Conservation (phyloP, 441 rosid species). For the Iberis amara region DNA sequence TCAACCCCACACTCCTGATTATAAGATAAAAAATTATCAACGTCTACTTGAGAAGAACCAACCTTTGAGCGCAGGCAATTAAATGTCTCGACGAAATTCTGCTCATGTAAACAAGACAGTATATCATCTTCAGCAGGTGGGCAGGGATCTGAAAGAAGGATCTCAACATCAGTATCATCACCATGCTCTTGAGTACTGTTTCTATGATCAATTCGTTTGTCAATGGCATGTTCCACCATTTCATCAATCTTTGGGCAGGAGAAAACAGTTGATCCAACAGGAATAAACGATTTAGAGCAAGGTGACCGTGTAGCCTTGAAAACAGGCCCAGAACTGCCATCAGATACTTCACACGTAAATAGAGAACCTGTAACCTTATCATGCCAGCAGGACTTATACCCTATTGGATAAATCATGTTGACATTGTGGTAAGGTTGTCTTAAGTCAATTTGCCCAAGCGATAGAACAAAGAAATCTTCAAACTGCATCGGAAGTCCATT, state of each 20-base stretch:
- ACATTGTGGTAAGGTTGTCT: constrained; percentile 79
- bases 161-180: constrained; percentile 42
- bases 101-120: constrained; percentile 48
- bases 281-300: constrained; percentile 60
- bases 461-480: constrained; percentile 85
- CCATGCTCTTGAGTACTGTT: constrained; percentile 37
- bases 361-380: constrained; percentile 89
- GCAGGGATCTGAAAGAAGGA: constrained; percentile 59
- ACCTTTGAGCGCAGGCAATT: constrained; percentile 31
- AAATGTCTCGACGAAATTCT: constrained; percentile 28
- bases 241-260: constrained; percentile 37
- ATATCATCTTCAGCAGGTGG: constrained; percentile 68
- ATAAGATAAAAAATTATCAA: constrained; percentile 28
- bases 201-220: constrained; percentile 31
- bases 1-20: constrained; percentile 41
- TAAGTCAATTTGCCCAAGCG: constrained; percentile 74
- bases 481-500: constrained; percentile 78
- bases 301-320: constrained; percentile 79
- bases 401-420: constrained; percentile 67
- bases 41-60: constrained; percentile 31
- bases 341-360: constrained; percentile 72
- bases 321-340: constrained; percentile 89
- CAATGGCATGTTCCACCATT: constrained; percentile 32
- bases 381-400: constrained; percentile 96
- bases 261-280: constrained; percentile 60